phyloP scores from a whole-genome alignment of 2,329 filamentous ascomycete species.

The Penicillium janthinellum region DNA sequence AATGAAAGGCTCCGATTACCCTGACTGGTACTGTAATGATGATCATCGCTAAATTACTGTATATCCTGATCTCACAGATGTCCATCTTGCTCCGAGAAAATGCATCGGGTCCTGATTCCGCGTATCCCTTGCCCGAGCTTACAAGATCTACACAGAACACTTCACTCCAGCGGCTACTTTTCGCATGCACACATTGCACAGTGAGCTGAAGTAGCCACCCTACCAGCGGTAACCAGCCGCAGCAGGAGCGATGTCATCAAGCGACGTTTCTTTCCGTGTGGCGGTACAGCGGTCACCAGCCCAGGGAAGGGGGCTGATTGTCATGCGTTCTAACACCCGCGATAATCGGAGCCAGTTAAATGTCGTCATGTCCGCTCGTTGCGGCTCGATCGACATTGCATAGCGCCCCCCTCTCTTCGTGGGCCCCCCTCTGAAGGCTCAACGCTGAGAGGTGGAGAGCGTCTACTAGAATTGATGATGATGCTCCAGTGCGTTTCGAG shows the following conservation, averaged over 20 bases:
- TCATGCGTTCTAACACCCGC: slow-evolving; percentile 1
- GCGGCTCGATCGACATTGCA: slow-evolving; percentile 40
- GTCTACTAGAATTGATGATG: background rate
- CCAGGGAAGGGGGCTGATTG: background rate
- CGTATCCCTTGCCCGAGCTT: background rate
- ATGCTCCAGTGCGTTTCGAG: background rate
- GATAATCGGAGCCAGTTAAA: slow-evolving; percentile 19
- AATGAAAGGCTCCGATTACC: background rate
- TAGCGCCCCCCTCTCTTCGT: slow-evolving; percentile 20
- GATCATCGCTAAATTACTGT: background rate
- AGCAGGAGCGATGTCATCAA: background rate
- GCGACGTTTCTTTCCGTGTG: background rate
- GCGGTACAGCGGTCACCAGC: background rate
- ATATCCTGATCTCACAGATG: background rate
- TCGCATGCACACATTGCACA: no score
- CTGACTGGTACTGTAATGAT: background rate
- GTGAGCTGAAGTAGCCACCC: background rate
- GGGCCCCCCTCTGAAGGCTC: slow-evolving; percentile 10
- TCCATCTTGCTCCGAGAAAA: background rate
- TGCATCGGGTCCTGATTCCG: background rate
- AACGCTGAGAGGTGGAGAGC: slow-evolving; percentile 23
- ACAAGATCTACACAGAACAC: background rate
- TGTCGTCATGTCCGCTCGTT: slow-evolving; percentile 25
- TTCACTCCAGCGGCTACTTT: background rate
- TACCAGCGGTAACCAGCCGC: background rate